Conservation (phyloP, 2,329 filamentous ascomycete genomes). For the Hawksworthiomyces lignivorus region DNA sequence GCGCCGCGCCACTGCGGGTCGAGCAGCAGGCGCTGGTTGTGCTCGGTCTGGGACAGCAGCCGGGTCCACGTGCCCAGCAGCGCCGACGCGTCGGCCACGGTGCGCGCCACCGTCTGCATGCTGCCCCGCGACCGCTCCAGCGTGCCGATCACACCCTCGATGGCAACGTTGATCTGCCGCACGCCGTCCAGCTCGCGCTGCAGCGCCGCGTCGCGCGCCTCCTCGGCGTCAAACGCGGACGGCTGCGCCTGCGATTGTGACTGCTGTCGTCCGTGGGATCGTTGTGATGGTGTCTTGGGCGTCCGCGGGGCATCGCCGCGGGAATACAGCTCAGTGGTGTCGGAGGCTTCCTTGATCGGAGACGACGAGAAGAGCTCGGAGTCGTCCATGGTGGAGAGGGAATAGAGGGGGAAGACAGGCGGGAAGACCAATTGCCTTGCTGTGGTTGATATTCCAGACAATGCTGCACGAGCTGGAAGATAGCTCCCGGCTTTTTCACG, state of each 20-base stretch:
- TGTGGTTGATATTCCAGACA: too few relatives aligned
- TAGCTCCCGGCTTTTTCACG: too few relatives aligned
- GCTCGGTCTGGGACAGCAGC: conserved; percentile 93
- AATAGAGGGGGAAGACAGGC: too few relatives aligned
- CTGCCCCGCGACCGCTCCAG: conserved; percentile 66
- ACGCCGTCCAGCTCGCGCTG: conserved; percentile 76
- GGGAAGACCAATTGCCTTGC: too few relatives aligned
- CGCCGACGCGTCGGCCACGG: conserved; percentile 79
- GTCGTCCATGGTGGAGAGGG: conserved; percentile 14
- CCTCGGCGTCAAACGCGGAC: conserved; percentile 51
- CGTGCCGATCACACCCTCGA: conserved; percentile 69
- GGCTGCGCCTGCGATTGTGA: conserved; percentile 24
- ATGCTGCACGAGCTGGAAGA: too few relatives aligned
- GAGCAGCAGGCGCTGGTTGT: conserved; percentile 87
- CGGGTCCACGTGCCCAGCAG: conserved; percentile 93
- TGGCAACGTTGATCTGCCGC: conserved; percentile 76
- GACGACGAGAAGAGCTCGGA: conserved; percentile 18
- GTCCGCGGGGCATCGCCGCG: not conserved
- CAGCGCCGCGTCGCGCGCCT: conserved; percentile 65
- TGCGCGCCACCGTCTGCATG: conserved; percentile 81
- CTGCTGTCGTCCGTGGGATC: conserved; percentile 18
- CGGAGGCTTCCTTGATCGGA: conserved; percentile 13
- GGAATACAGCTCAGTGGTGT: not conserved
- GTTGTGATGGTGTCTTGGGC: conserved; percentile 40
- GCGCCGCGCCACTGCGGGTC: conserved; percentile 87